phyloP scores from a whole-genome alignment of 140 eudicot species.

The Senecio squalidus region DNA sequence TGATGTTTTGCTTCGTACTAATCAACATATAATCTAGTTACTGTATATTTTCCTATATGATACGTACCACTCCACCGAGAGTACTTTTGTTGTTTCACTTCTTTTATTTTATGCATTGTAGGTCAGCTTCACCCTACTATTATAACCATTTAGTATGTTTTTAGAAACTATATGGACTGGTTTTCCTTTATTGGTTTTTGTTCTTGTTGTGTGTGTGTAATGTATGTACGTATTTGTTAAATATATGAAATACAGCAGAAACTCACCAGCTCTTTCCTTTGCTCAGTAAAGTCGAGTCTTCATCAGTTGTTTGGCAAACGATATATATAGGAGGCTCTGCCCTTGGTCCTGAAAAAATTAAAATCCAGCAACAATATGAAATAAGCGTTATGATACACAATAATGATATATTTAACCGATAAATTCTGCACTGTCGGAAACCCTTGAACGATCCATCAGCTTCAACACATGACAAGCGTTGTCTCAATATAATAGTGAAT shows the following conservation, averaged over 20 bases:
- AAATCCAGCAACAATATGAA: slow-evolving; percentile 35
- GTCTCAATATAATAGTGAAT: slow-evolving; percentile 96
- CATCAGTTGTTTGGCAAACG: slow-evolving; percentile 70
- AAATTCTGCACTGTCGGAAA: slow-evolving; percentile 40
- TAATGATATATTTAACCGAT: slow-evolving; percentile 28
- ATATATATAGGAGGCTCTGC: slow-evolving; percentile 87
- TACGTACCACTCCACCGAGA: no score
- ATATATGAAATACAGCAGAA: slow-evolving; percentile 4
- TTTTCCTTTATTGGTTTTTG: no score
- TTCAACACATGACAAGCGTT: slow-evolving; percentile 84
- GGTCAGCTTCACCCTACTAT: no score
- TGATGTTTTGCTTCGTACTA: no score
- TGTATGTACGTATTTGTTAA: background rate
- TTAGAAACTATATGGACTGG: no score
- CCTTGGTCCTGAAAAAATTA: slow-evolving; percentile 75
- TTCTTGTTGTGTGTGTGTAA: no score
- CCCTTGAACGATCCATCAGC: slow-evolving; percentile 50
- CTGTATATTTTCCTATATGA: no score
- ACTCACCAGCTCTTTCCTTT: slow-evolving; percentile 73
- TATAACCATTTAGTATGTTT: no score
- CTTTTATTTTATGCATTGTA: no score
- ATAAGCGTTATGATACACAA: slow-evolving; percentile 24
- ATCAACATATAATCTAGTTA: no score
- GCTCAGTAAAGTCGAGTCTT: slow-evolving; percentile 51
- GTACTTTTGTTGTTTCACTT: no score